A percentile compares a stretch with the other conserved stretches of the same genome.
Evolutionary conservation across 1,284 basidiomycete genomes (phyloP).

Genomic region (Cryptococcus depauperatus): DNA sequence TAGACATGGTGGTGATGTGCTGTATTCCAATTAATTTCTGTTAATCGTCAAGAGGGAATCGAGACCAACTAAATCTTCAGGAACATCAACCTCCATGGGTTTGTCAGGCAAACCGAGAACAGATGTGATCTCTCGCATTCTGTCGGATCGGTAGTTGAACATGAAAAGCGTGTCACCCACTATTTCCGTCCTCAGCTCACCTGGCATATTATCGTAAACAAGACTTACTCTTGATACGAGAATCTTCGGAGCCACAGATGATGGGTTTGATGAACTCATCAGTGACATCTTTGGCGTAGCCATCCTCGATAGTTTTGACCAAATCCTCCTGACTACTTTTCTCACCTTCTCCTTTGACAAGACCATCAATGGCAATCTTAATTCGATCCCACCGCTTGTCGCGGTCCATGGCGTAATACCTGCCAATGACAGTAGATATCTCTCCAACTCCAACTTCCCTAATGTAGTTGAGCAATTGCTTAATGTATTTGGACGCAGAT

Average conservation of each 20-base stretch:
- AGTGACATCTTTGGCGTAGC: constrained; percentile 71
- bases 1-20: constrained; percentile 77
- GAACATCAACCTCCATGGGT: constrained; percentile 71
- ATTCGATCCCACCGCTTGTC: constrained; percentile 91
- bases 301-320: constrained; percentile 60
- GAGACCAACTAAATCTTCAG: constrained; percentile 69
- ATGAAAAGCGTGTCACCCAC: constrained; percentile 72
- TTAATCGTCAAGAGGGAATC: no score
- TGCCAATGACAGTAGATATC: constrained; percentile 69
- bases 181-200: constrained; percentile 27
- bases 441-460: constrained; percentile 56
- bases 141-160: constrained; percentile 92
- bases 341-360: constrained; percentile 68
- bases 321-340: constrained; percentile 51
- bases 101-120: constrained; percentile 72
- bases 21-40: no score
- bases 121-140: constrained; percentile 78
- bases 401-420: constrained; percentile 93
- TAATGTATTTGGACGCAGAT: constrained; percentile 63
- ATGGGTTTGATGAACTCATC: constrained; percentile 92
- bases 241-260: constrained; percentile 68
- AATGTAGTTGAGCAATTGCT: constrained; percentile 68
- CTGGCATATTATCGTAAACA: background rate
- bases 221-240: constrained; percentile 64
- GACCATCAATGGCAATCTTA: constrained; percentile 75